Evolutionary conservation across 148 eudicot genomes (phyloP).

Genomic region (Pouteria glomerata): DNA sequence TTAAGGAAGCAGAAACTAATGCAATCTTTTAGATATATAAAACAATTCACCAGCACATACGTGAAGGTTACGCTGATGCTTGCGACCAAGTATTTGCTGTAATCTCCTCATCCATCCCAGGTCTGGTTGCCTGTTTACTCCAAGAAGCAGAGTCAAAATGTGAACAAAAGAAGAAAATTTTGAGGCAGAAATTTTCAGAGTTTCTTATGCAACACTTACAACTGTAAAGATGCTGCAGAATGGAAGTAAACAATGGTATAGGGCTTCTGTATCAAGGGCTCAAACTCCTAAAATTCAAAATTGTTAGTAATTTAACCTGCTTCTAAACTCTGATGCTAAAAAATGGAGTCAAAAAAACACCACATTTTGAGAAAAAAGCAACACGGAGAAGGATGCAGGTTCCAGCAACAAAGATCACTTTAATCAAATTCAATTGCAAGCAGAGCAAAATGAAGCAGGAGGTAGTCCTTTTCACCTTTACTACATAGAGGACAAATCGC

Average conservation of each 20-base stretch:
- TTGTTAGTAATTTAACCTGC: neutral
- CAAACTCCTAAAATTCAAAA: constrained; percentile 72
- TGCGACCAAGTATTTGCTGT: constrained; percentile 95
- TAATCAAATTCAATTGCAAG: neutral
- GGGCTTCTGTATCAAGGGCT: constrained; percentile 93
- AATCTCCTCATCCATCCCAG: constrained; percentile 92
- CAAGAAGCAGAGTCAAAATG: constrained; percentile 6
- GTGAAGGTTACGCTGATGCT: constrained; percentile 89
- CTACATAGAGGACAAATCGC: constrained; percentile 73
- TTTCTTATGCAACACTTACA: constrained; percentile 55
- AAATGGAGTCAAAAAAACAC: neutral
- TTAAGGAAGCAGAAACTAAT: no score
- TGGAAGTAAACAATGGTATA: constrained; percentile 91
- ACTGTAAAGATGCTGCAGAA: constrained; percentile 94
- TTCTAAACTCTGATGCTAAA: neutral
- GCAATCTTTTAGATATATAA: neutral
- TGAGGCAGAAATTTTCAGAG: no score
- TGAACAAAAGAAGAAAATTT: neutral
- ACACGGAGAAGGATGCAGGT: neutral
- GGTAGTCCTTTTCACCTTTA: constrained; percentile 60
- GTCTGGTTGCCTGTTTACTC: constrained; percentile 78
- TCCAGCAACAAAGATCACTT: neutral
- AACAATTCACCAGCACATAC: constrained; percentile 36
- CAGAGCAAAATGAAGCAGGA: neutral
- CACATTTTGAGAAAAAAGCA: neutral